These are phyloP conservation scores for Lanmaoa pseudosensibilis DNA, from an alignment of 768 basidiomycete genomes.

Conservation along the genomic window DNA sequence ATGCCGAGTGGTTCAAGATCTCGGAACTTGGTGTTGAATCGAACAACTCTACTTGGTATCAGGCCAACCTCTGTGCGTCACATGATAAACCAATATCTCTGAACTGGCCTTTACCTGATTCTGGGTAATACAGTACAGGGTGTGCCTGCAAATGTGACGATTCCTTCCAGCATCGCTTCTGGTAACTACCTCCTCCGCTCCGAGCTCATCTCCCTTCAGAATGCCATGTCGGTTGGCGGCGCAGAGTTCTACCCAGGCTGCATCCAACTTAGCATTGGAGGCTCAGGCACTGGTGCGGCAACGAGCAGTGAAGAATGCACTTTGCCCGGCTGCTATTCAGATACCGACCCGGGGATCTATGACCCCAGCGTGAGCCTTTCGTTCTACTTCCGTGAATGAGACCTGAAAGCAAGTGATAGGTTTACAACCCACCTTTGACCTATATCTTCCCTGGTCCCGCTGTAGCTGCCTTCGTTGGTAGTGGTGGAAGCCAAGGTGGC, in stretches of 20 bases:
- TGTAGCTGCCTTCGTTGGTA: conserved; percentile 43
- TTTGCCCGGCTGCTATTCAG: conserved; percentile 71
- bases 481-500: conserved; percentile 13
- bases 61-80: conserved; percentile 48
- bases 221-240: conserved; percentile 52
- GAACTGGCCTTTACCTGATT: neutral
- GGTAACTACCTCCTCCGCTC: conserved; percentile 77
- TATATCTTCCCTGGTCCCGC: conserved; percentile 58
- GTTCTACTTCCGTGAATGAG: neutral
- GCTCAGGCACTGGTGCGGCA: conserved; percentile 23
- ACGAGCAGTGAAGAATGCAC: conserved; percentile 42
- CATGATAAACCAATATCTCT: neutral
- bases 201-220: conserved; percentile 77
- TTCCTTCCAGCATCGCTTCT: conserved; percentile 54
- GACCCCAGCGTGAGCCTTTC: conserved; percentile 40
- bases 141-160: conserved; percentile 38
- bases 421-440: conserved; percentile 32
- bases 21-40: conserved; percentile 47
- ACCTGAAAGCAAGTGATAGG: conserved; percentile 9
- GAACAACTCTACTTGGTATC: conserved; percentile 45
- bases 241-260: conserved; percentile 44
- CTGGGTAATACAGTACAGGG: conserved; percentile 35
- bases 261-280: conserved; percentile 31
- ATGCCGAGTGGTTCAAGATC: conserved; percentile 76
- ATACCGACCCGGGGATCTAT: conserved; percentile 68